These are phyloP conservation scores for Aquanectria penicillioides DNA, from an alignment of 2,329 filamentous ascomycete species.

Conservation along the genomic window DNA sequence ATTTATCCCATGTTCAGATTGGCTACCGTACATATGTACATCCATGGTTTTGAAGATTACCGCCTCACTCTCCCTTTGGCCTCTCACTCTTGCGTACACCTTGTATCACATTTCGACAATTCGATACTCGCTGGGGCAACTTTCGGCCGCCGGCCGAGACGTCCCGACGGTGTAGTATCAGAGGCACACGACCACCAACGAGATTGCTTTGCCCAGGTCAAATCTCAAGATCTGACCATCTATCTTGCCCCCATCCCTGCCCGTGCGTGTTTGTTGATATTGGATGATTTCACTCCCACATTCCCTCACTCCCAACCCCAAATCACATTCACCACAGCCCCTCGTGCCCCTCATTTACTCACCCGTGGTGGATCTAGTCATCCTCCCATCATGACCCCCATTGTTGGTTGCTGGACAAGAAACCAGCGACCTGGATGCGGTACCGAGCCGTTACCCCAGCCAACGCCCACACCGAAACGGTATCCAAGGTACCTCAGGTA, in stretches of 20 bases:
- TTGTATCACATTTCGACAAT: no score
- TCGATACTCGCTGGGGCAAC: background rate
- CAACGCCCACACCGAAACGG: no score
- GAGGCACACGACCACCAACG: conserved; percentile 13
- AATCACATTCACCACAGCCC: background rate
- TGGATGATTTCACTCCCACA: conserved; percentile 31
- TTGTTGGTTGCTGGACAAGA: conserved; percentile 17
- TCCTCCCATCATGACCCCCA: conserved; percentile 11
- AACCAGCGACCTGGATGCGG: conserved; percentile 39
- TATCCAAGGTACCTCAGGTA: no score
- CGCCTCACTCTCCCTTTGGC: background rate
- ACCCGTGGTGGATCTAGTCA: no score
- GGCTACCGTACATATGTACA: no score
- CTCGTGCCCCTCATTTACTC: no score
- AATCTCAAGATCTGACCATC: conserved; percentile 39
- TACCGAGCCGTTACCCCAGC: conserved; percentile 23
- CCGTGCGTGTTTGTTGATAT: conserved; percentile 29
- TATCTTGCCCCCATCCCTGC: conserved; percentile 32
- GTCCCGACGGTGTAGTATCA: background rate
- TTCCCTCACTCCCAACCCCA: background rate
- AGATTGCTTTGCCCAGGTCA: conserved; percentile 23
- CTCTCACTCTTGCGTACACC: no score
- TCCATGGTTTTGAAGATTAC: conserved; percentile 10
- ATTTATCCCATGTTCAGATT: background rate
- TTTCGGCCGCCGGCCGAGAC: background rate